These are phyloP conservation scores for Kuraishia piskuri DNA, from an alignment of 805 yeast genomes.

Conservation along the genomic window DNA sequence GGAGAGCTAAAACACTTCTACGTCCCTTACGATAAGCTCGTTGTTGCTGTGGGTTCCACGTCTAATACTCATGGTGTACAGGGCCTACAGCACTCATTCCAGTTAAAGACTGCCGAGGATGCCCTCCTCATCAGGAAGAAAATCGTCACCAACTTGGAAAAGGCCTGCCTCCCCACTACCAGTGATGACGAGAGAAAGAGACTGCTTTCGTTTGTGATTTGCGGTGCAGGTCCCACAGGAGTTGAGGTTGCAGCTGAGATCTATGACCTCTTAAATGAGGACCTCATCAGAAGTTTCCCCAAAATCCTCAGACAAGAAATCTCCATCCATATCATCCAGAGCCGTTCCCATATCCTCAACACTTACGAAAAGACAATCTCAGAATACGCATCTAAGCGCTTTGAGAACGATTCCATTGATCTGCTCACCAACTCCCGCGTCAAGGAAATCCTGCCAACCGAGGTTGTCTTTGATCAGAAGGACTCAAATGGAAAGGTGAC, in stretches of 20 bases:
- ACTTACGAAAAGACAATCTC: constrained; percentile 61
- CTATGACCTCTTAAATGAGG: constrained; percentile 58
- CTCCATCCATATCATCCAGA: constrained; percentile 61
- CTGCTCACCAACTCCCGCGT: constrained; percentile 60
- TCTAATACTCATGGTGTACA: constrained; percentile 65
- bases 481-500: constrained; percentile 31
- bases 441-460: constrained; percentile 43
- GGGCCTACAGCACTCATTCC: constrained; percentile 55
- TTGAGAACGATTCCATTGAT: constrained; percentile 54
- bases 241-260: constrained; percentile 70
- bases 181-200: constrained; percentile 54
- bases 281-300: constrained; percentile 48
- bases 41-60: constrained; percentile 61
- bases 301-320: constrained; percentile 51
- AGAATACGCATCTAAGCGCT: constrained; percentile 56
- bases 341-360: constrained; percentile 57
- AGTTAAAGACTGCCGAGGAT: constrained; percentile 60
- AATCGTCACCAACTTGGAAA: constrained; percentile 47
- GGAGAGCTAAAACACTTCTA: constrained; percentile 38
- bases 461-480: constrained; percentile 49
- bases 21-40: constrained; percentile 65
- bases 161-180: constrained; percentile 59
- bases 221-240: constrained; percentile 76
- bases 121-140: constrained; percentile 47
- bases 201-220: constrained; percentile 53